Evolutionary conservation across 371 early-diverging fungal genomes (phyloP).

Genomic region (Mucor mucedo): DNA sequence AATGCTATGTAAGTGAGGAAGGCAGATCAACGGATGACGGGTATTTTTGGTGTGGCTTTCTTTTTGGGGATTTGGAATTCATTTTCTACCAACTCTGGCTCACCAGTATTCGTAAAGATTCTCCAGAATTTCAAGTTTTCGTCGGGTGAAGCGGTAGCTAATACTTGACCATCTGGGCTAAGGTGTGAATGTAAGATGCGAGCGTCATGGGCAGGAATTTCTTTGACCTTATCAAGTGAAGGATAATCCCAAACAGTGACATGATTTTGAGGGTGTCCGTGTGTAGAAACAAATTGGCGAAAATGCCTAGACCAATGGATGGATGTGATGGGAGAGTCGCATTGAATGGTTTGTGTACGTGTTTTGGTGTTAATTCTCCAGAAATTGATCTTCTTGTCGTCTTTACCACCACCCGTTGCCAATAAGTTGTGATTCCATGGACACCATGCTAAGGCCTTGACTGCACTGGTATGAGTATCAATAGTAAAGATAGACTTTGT

Average conservation of each 20-base stretch:
- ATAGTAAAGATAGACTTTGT: slow-evolving; percentile 71
- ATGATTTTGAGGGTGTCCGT: slow-evolving; percentile 91
- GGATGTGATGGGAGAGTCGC: slow-evolving; percentile 95
- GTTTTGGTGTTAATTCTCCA: slow-evolving; percentile 91
- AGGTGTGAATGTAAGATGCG: slow-evolving; percentile 91
- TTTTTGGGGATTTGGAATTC: slow-evolving; percentile 1
- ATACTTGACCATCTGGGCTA: slow-evolving; percentile 91
- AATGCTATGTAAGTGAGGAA: no score
- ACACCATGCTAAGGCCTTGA: slow-evolving; percentile 98
- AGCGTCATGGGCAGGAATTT: slow-evolving; percentile 86
- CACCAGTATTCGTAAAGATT: slow-evolving; percentile 66
- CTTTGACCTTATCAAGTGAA: slow-evolving; percentile 74
- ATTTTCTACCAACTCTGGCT: slow-evolving; percentile 7
- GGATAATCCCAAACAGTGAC: slow-evolving; percentile 93
- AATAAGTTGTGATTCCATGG: slow-evolving; percentile 94
- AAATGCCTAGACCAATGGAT: slow-evolving; percentile 92
- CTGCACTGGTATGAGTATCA: slow-evolving; percentile 83
- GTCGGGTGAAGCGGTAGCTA: slow-evolving; percentile 94
- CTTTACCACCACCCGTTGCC: slow-evolving; percentile 96
- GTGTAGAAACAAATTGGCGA: slow-evolving; percentile 93
- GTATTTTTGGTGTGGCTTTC: neutral
- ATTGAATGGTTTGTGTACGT: slow-evolving; percentile 71
- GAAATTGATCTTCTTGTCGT: slow-evolving; percentile 92
- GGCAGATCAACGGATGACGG: no score
- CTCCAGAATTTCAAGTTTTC: slow-evolving; percentile 99